A percentile compares a stretch with the other conserved stretches of the same genome.
Evolutionary conservation across 2,329 filamentous ascomycete genomes (phyloP).

Genomic region (Colletotrichum gloeosporioides): DNA sequence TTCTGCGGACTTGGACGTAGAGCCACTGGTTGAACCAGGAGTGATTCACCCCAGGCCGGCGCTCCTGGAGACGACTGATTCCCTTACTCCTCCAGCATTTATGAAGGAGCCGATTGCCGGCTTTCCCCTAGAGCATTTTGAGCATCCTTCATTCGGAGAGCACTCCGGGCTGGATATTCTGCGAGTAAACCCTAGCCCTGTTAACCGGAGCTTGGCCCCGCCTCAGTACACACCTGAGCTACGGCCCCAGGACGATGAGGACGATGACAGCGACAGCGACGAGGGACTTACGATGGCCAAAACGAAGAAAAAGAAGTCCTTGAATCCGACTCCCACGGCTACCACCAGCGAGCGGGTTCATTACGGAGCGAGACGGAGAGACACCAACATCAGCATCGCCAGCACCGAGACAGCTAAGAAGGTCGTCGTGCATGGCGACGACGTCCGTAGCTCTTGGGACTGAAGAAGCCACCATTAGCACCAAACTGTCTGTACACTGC

Average conservation of each 20-base stretch:
- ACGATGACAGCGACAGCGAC: constrained; percentile 59
- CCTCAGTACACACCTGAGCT: constrained; percentile 15
- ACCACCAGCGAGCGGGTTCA: constrained; percentile 29
- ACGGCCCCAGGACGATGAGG: constrained; percentile 37
- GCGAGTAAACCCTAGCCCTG: constrained; percentile 12
- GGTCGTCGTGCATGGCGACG: constrained; percentile 12
- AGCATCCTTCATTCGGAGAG: constrained; percentile 26
- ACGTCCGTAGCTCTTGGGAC: not conserved
- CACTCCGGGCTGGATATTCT: constrained; percentile 24
- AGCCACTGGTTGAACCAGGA: constrained; percentile 59
- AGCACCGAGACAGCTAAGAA: constrained; percentile 71
- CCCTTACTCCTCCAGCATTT: constrained; percentile 58
- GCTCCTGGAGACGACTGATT: constrained; percentile 58
- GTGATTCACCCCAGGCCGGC: constrained; percentile 46
- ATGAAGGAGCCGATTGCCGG: constrained; percentile 50
- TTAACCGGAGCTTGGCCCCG: not conserved
- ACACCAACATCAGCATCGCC: constrained; percentile 65
- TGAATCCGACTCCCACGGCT: constrained; percentile 8
- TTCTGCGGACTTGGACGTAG: constrained; percentile 66
- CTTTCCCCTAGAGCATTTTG: constrained; percentile 49
- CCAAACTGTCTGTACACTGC: constrained; percentile 3
- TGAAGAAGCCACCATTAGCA: not conserved
- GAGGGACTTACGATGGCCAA: constrained; percentile 60
- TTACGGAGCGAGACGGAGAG: constrained; percentile 52
- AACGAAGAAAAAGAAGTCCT: constrained; percentile 47